These are phyloP conservation scores for Quercus tomentella DNA, from an alignment of 331 rosid genomes.

Conservation along the genomic window DNA sequence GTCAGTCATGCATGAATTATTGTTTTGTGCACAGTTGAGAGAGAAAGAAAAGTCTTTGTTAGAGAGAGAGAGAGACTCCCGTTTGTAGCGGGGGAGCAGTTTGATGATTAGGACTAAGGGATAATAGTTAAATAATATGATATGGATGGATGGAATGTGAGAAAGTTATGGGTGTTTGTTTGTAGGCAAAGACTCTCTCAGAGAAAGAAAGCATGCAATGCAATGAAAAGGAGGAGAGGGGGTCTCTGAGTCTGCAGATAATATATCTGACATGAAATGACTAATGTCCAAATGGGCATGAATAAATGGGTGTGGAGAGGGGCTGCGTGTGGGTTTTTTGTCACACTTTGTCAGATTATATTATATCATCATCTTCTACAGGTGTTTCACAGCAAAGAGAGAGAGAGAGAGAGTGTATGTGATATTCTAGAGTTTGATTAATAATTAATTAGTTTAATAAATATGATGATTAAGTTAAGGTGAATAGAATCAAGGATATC, in stretches of 20 bases:
- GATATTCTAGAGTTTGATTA: neutral
- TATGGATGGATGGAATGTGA: constrained; percentile 48
- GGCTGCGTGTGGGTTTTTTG: constrained; percentile 53
- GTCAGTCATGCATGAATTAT: constrained; percentile 61
- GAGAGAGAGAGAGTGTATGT: neutral
- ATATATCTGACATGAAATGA: constrained; percentile 60
- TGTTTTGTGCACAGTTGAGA: constrained; percentile 33
- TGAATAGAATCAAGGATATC: neutral
- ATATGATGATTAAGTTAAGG: neutral
- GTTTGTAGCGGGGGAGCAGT: constrained; percentile 70
- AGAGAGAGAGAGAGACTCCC: constrained; percentile 27
- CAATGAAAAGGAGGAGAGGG: neutral
- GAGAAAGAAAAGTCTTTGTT: neutral
- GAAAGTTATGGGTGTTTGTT: constrained; percentile 57
- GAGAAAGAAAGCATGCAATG: neutral
- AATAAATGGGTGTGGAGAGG: constrained; percentile 71
- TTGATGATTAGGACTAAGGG: constrained; percentile 46
- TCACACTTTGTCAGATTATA: constrained; percentile 41
- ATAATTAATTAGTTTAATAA: neutral
- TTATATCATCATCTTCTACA: constrained; percentile 21
- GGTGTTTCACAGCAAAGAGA: constrained; percentile 36
- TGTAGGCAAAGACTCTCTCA: constrained; percentile 6
- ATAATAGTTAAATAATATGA: constrained; percentile 29
- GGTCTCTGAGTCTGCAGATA: constrained; percentile 29
- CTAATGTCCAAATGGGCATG: constrained; percentile 62